phyloP scores from a whole-genome alignment of 495 filamentous ascomycete species.

The Annulohypoxylon maeteangense region DNA sequence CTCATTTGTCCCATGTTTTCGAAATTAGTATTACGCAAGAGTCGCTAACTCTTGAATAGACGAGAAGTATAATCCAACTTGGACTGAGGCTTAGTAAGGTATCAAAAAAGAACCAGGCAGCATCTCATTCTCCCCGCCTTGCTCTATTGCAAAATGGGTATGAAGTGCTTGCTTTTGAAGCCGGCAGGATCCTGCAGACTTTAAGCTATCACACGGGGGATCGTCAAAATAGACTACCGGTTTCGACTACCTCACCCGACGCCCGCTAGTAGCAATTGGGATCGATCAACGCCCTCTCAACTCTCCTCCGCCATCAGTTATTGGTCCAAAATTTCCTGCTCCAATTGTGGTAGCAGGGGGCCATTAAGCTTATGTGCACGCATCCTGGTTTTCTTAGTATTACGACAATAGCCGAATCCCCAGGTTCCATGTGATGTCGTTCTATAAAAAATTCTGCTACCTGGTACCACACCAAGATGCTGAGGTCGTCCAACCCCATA shows the following conservation, averaged over 20 bases:
- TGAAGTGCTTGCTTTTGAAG: background rate
- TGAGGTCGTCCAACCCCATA: constrained; percentile 17
- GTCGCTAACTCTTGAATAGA: background rate
- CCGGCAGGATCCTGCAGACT: constrained; percentile 20
- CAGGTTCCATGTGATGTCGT: constrained; percentile 7
- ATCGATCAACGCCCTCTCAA: constrained; percentile 19
- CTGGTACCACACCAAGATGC: constrained; percentile 16
- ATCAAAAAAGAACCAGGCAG: background rate
- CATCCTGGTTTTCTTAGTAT: constrained; percentile 7
- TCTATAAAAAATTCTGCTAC: constrained; percentile 35
- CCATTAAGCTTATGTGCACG: background rate
- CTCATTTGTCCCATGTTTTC: constrained; percentile 1
- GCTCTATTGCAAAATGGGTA: background rate
- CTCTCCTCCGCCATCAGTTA: constrained; percentile 11
- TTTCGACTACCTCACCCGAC: background rate
- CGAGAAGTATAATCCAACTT: background rate
- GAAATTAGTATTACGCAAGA: background rate
- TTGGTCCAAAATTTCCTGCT: background rate
- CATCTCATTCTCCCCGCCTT: background rate
- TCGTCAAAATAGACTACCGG: background rate
- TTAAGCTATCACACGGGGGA: constrained; percentile 9
- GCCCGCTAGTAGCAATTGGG: background rate
- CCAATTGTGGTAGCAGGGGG: constrained; percentile 8
- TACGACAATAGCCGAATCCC: constrained; percentile 3
- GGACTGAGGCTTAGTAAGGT: constrained; percentile 13